These are phyloP conservation scores for Picochlorum sp. DNA, from an alignment of 139 green algal species.

Conservation along the genomic window DNA sequence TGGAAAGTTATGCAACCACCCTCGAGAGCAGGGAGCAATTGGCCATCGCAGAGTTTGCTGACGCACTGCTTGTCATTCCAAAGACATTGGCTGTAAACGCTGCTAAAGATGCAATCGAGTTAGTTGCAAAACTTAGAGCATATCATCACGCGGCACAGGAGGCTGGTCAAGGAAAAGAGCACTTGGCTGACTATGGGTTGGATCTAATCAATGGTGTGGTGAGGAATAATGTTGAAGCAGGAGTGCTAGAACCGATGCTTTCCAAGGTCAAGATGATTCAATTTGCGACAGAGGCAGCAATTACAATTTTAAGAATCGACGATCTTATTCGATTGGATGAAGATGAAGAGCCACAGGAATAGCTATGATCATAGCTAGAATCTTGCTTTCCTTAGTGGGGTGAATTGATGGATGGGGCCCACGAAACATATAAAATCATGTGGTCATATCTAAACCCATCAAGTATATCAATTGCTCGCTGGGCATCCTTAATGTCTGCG, in stretches of 20 bases:
- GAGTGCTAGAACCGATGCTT: constrained; percentile 92
- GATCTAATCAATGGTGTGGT: constrained; percentile 67
- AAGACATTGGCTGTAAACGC: constrained; percentile 94
- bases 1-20: constrained; percentile 92
- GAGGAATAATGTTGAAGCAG: constrained; percentile 85
- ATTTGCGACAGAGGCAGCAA: constrained; percentile 98
- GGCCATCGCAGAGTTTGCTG: constrained; percentile 89
- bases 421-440: constrained; percentile 93
- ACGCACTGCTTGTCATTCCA: constrained; percentile 82
- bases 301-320: constrained; percentile 98
- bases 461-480: constrained; percentile 82
- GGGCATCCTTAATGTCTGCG: constrained; percentile 71
- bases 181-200: constrained; percentile 58
- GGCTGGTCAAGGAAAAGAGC: constrained; percentile 46
- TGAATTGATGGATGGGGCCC: constrained; percentile 53
- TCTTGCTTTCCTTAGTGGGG: too few species aligned
- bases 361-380: neutral
- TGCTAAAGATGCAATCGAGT: constrained; percentile 89
- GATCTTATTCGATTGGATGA: constrained; percentile 88
- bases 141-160: constrained; percentile 87
- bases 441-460: constrained; percentile 96
- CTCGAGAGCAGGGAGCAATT: constrained; percentile 94
- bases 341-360: constrained; percentile 42
- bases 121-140: constrained; percentile 87
- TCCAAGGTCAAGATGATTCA: constrained; percentile 92